Conservation (phyloP, 2,329 filamentous ascomycete species). For the Fusarium sterilihyphosum region DNA sequence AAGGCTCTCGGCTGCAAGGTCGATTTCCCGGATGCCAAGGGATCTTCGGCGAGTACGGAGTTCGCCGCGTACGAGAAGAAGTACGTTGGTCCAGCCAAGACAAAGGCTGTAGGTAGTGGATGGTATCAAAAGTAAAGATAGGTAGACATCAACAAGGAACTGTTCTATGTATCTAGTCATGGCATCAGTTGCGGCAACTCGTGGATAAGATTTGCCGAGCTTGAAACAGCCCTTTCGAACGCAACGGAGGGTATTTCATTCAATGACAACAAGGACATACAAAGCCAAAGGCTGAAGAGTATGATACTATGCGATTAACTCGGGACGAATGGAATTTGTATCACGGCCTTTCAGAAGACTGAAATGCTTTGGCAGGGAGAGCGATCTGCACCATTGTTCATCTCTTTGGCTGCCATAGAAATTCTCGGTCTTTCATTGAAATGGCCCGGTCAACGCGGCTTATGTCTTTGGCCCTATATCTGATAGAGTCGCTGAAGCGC, state of each 20-base stretch:
- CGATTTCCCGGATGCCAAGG: slow-evolving; percentile 19
- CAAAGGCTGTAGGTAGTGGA: slow-evolving; percentile 5
- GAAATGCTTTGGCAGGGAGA: not conserved
- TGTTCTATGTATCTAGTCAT: not conserved
- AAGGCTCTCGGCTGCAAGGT: slow-evolving; percentile 20
- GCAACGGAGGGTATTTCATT: too few relatives aligned
- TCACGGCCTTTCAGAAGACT: not conserved
- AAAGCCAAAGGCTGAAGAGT: not conserved
- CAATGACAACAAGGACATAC: too few relatives aligned
- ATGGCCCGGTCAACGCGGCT: not conserved
- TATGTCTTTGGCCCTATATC: not conserved
- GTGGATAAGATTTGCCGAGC: not conserved
- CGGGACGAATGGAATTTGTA: not conserved
- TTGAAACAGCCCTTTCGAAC: too few relatives aligned
- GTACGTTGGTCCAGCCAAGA: slow-evolving; percentile 18
- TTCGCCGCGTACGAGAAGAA: slow-evolving; percentile 18
- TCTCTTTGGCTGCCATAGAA: not conserved
- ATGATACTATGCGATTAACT: not conserved
- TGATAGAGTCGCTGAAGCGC: not conserved
- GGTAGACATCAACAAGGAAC: not conserved
- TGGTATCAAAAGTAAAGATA: slow-evolving; percentile 9
- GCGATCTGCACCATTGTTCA: not conserved
- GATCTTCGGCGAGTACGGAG: slow-evolving; percentile 2
- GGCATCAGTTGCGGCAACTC: not conserved
- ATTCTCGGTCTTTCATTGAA: not conserved